Evolutionary conservation across 805 yeast genomes (phyloP).

Genomic region (Blastobotrys robertii): DNA sequence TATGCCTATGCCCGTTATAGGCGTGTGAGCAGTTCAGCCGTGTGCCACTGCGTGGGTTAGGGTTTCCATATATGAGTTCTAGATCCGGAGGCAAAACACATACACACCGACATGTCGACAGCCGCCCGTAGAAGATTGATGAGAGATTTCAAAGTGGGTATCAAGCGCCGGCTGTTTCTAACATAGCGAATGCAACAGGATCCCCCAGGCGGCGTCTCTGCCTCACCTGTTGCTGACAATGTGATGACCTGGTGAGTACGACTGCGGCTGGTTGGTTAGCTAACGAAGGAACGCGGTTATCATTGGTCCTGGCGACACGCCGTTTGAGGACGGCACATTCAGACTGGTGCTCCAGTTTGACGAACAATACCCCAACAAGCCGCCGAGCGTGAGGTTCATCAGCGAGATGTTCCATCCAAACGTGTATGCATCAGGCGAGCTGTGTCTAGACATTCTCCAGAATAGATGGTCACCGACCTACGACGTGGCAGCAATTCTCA

Average conservation of each 20-base stretch:
- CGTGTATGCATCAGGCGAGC: constrained; percentile 90
- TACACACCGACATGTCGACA: constrained; percentile 60
- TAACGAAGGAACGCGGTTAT: constrained; percentile 75
- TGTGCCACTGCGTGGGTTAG: too few relatives aligned
- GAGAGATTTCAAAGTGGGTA: constrained; percentile 87
- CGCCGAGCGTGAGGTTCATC: constrained; percentile 84
- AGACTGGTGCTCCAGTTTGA: constrained; percentile 78
- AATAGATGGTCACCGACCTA: constrained; percentile 98
- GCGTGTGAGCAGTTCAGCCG: too few relatives aligned
- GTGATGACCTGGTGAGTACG: constrained; percentile 72
- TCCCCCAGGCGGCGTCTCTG: constrained; percentile 96
- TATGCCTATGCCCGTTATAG: background rate
- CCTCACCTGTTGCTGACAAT: constrained; percentile 93
- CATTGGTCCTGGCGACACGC: constrained; percentile 95
- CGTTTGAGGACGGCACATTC: constrained; percentile 97
- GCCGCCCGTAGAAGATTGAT: constrained; percentile 97
- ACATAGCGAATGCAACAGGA: constrained; percentile 86
- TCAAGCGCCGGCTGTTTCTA: too few relatives aligned
- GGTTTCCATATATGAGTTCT: background rate
- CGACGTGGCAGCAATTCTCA: constrained; percentile 90
- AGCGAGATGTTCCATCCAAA: constrained; percentile 98
- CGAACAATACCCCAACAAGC: constrained; percentile 96
- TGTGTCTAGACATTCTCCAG: constrained; percentile 90
- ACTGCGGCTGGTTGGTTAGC: constrained; percentile 1
- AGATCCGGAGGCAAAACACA: constrained; percentile 4